A percentile compares a stretch with the other conserved stretches of the same genome.
Conservation (phyloP, 768 basidiomycete genomes). For the Podaxis mareebaensis region DNA sequence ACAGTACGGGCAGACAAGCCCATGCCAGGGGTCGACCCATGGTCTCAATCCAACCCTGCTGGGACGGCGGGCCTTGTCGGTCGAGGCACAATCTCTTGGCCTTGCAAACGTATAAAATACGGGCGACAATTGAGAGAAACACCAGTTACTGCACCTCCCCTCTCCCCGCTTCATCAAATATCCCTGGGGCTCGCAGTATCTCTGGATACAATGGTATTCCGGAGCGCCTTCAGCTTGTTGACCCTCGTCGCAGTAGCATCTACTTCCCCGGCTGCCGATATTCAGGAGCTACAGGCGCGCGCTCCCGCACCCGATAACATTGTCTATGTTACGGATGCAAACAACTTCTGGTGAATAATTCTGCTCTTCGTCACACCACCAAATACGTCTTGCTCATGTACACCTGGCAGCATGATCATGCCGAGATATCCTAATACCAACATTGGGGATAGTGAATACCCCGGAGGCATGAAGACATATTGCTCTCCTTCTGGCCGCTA, state of each 20-base stretch:
- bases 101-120: not conserved
- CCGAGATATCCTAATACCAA: conserved; percentile 48
- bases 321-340: conserved; percentile 47
- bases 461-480: conserved; percentile 56
- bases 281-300: conserved; percentile 10
- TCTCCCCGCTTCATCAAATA: not conserved
- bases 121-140: not conserved
- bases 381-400: not conserved
- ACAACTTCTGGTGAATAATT: conserved; percentile 43
- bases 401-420: not conserved
- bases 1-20: not conserved
- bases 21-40: not conserved
- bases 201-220: not conserved
- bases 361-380: not conserved
- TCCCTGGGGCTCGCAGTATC: not conserved
- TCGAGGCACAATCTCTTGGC: not conserved
- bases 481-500: conserved; percentile 46
- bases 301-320: conserved; percentile 43
- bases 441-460: conserved; percentile 56
- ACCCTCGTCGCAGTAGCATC: not conserved
- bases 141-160: not conserved
- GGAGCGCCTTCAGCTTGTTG: not conserved
- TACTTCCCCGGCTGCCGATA: not conserved
- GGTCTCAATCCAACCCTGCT: not conserved
- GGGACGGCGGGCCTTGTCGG: too few species aligned